Base-by-base conservation (phyloP, 2,329 filamentous ascomycete genomes). In the Ophiosphaerella korrae region DNA sequence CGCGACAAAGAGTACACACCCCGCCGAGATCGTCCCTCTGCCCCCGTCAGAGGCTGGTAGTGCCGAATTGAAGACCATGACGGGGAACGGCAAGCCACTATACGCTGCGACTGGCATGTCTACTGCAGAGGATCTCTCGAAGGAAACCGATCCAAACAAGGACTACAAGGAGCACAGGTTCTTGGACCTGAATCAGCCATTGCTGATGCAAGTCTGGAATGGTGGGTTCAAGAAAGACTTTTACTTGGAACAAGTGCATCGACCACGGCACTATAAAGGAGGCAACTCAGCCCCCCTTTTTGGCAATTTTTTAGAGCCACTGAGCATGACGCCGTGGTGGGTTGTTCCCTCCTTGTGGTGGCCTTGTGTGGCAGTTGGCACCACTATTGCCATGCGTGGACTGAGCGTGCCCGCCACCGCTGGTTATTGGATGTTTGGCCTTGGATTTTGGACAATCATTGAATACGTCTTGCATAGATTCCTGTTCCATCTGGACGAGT, bases 221-320 rank as follows among this genome's bases (percentile, higher is more conserved):
- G 89, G 92, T 40, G 89, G 88, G 26, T 99, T 97, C 77, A 85
- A 79, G 72, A 99, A 97, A 74, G 85, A 90, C n/a, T 99, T 99
- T 71, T 99, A 99, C 70, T 83, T 99, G 21, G 88, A 97, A 63
- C 94, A 99, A 74, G 90, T 99, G 45, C 94, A 99, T 73, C 88
- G 94, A 38, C 94, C 94, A 14, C 87, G 94, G 52, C 93, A 99
- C 74, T 99, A 97, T 82, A 95, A 87, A 72, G 93, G 93, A 59
- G 94, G 94, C 51, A 86, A 86, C 55, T 97, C 92, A 6, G 94
- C 94, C 33, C 94, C 94, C 16, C 77, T 99, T 21, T 99, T 99
- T 75, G 94, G 94, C 53, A 97, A 99, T 77, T 96, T 99, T 73
- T 80, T 99, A n/a, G 94, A 99, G 77, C 94, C 94, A n/a, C 78